Evolutionary conservation across 2,329 filamentous ascomycete species (phyloP).

Genomic region (Annulohypoxylon truncatum): DNA sequence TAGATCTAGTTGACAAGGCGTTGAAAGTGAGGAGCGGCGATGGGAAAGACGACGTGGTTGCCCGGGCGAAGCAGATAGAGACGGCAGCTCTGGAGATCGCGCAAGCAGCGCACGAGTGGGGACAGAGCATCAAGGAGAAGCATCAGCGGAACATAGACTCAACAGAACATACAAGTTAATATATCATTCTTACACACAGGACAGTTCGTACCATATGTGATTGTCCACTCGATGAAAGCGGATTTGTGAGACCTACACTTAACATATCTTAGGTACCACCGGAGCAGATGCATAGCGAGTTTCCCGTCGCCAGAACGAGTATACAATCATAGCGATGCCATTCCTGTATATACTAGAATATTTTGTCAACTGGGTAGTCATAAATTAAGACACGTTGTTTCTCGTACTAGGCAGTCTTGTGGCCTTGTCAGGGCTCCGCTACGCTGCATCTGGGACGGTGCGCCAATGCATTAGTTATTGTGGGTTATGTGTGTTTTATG

Average conservation of each 20-base stretch:
- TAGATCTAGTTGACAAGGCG: conserved; percentile 40
- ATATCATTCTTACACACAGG: background rate
- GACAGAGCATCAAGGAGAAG: conserved; percentile 25
- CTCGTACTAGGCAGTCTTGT: background rate
- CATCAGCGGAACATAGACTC: conserved; percentile 17
- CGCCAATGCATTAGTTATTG: background rate
- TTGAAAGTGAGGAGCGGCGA: conserved; percentile 18
- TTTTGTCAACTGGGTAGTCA: too few species aligned
- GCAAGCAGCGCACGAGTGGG: conserved; percentile 41
- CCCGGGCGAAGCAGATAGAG: conserved; percentile 38
- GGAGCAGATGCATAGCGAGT: background rate
- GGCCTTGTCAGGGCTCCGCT: background rate
- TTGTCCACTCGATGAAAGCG: background rate
- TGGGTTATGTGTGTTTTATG: conserved; percentile 1
- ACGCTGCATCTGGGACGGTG: background rate
- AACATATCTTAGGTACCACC: too few species aligned
- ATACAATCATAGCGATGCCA: background rate
- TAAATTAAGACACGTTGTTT: background rate
- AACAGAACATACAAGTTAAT: conserved; percentile 11
- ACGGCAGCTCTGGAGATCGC: conserved; percentile 41
- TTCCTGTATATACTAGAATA: conserved; percentile 4
- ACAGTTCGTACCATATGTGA: background rate
- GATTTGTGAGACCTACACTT: background rate
- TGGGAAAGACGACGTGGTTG: conserved; percentile 24
- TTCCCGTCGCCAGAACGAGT: background rate